phyloP scores from a whole-genome alignment of 164 flowering plant species.

The Magnolia changhungtana region DNA sequence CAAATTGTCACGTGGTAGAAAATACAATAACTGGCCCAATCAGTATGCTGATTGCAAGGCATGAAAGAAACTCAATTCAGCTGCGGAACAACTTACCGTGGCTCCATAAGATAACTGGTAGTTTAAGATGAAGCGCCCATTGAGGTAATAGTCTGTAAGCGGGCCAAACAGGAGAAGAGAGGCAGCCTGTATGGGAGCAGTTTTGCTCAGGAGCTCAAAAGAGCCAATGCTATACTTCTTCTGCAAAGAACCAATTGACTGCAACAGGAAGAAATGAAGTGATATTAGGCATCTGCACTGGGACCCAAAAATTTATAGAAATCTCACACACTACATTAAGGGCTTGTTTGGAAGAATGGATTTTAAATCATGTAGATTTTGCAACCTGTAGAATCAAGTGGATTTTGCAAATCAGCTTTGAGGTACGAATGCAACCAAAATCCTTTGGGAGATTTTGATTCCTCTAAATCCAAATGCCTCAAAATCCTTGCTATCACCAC shows the following conservation, averaged over 20 bases:
- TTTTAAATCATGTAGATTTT: not conserved
- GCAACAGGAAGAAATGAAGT: conserved; percentile 9
- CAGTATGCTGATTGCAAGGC: not conserved
- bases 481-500: too few relatives aligned
- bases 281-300: not conserved
- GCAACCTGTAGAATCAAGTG: not conserved
- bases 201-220: conserved; percentile 30
- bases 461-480: too few relatives aligned
- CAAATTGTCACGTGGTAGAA: not conserved
- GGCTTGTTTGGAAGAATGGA: too few relatives aligned
- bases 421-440: too few relatives aligned
- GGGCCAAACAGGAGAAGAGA: conserved; percentile 81
- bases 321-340: too few relatives aligned
- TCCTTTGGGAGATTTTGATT: too few relatives aligned
- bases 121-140: conserved; percentile 44
- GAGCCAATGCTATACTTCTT: conserved; percentile 34
- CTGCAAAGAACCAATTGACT: conserved; percentile 90
- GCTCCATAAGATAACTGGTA: conserved; percentile 60
- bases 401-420: not conserved
- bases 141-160: conserved; percentile 62
- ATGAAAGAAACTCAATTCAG: not conserved
- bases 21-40: not conserved
- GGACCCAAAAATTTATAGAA: not conserved
- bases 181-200: conserved; percentile 50
- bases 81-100: conserved; percentile 37